Base-by-base conservation (phyloP, 192 early-diverging fungal genomes). In the Linnemannia hyalina region DNA sequence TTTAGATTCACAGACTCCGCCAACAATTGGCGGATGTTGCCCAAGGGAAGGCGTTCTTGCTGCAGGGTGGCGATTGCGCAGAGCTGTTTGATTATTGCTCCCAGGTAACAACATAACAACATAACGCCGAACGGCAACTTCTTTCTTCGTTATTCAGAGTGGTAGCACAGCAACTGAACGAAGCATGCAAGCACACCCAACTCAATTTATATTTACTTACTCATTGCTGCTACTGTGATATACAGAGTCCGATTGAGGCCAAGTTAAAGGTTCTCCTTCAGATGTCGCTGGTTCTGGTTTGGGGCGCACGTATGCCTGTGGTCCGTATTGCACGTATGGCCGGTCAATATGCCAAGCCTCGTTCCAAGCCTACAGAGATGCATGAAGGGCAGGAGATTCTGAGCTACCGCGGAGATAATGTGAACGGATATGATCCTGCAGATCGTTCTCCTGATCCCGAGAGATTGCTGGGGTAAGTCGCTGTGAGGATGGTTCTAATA, bases 21-120 rank as follows among this genome's bases (percentile, higher is more conserved):
- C 82, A 89, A 32, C 96, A 98, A 85, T 93, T 99, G 35, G 90
- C 90, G 16, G 94, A 98, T 88, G 97, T 96, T 18, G 97, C 97
- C 26, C 94, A 95, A 75, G 95, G 95, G 78, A 95, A 97, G 70
- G 93, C 97, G 16, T 98, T 99, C 77, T 89, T 99, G 77, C 91
- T 99, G 54, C 98, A 99, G 89, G 98, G 98, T 70, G 98, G 98
- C 70, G 98, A 98, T 88, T 99, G 98, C 89, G 98, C 98, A 54
- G 98, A 99, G 90, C 91, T 97, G 52, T 99, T 99, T 88, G 97
- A 99, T 81, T 99, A 99, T 89, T 99, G 98, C 88, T 92, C 94
- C 15, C 91, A 94, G 89, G 94, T 95, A 91, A 69, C 29, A 65
- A 57, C 42, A 88, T 95, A 91, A 69, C 29, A 65, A 57, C 42